A percentile compares a stretch with the other conserved stretches of the same genome.
These are phyloP conservation scores for Quercus dentata DNA, from an alignment of 306 rosid species.

Conservation along the genomic window DNA sequence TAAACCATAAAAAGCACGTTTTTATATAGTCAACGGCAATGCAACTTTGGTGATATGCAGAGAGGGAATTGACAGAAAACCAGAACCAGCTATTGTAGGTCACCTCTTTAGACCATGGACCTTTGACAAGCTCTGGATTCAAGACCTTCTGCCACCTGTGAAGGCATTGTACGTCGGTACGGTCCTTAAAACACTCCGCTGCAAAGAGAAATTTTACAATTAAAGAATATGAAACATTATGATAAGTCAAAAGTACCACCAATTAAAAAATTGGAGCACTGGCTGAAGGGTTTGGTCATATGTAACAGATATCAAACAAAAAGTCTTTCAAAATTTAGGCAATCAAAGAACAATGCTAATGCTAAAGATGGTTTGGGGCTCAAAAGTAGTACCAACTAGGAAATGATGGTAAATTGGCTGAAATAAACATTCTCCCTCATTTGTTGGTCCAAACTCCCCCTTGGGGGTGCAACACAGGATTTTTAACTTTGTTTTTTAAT, in stretches of 20 bases:
- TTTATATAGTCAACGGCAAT: neutral
- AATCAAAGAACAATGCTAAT: neutral
- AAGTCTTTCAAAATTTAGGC: neutral
- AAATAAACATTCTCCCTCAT: neutral
- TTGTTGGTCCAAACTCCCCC: too few species aligned
- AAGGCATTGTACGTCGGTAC: conserved; percentile 97
- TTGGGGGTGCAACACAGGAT: too few species aligned
- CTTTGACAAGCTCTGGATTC: conserved; percentile 95
- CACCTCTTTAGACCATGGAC: conserved; percentile 99
- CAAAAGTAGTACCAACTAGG: neutral
- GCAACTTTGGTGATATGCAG: neutral
- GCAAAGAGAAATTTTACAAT: conserved; percentile 30
- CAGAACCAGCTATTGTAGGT: conserved; percentile 14
- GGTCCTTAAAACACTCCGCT: conserved; percentile 95
- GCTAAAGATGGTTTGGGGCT: neutral
- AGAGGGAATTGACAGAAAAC: conserved; percentile 8
- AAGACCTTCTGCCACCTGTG: conserved; percentile 99
- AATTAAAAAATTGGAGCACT: neutral
- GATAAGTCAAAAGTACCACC: conserved; percentile 11
- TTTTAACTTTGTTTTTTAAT: too few species aligned
- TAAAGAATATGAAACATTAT: conserved; percentile 21
- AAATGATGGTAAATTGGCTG: neutral
- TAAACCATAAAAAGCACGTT: conserved; percentile 5
- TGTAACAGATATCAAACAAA: neutral
- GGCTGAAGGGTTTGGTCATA: neutral